Conservation (phyloP, 345 rosid genomes). For the sweet orange (Citrus sinensis) region DNA sequence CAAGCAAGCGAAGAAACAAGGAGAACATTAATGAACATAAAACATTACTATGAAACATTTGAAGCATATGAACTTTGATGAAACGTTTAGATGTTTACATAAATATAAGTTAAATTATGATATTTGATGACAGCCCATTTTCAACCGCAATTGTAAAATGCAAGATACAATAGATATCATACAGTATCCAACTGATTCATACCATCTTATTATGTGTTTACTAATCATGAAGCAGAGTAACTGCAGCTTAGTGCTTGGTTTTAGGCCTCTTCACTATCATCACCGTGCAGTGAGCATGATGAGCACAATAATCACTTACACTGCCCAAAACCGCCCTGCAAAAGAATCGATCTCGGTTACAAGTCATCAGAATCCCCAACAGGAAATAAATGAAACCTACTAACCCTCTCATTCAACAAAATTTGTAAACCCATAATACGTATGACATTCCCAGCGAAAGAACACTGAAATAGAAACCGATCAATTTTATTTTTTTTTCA, state of each 20-base stretch:
- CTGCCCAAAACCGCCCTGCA: slow-evolving; percentile 92
- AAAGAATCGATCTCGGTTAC: not conserved
- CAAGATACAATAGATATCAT: not conserved
- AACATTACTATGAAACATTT: too few relatives aligned
- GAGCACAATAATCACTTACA: slow-evolving; percentile 91
- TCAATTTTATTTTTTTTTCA: not conserved
- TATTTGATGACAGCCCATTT: not conserved
- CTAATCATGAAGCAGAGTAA: not conserved
- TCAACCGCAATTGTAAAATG: too few relatives aligned
- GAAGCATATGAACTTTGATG: too few relatives aligned
- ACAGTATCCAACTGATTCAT: not conserved
- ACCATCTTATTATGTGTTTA: not conserved
- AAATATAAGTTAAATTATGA: too few relatives aligned
- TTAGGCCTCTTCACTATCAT: slow-evolving; percentile 86
- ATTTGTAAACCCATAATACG: not conserved
- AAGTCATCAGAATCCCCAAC: too few relatives aligned
- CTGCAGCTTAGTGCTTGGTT: slow-evolving; percentile 28
- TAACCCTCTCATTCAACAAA: not conserved
- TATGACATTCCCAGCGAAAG: not conserved
- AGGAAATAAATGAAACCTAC: not conserved
- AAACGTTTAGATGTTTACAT: not conserved
- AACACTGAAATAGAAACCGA: not conserved
- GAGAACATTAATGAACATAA: too few relatives aligned
- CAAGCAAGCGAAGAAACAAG: too few relatives aligned
- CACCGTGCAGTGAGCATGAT: slow-evolving; percentile 95